phyloP scores from a whole-genome alignment of 148 eudicot genomes.

The Salicornia ramosissima region DNA sequence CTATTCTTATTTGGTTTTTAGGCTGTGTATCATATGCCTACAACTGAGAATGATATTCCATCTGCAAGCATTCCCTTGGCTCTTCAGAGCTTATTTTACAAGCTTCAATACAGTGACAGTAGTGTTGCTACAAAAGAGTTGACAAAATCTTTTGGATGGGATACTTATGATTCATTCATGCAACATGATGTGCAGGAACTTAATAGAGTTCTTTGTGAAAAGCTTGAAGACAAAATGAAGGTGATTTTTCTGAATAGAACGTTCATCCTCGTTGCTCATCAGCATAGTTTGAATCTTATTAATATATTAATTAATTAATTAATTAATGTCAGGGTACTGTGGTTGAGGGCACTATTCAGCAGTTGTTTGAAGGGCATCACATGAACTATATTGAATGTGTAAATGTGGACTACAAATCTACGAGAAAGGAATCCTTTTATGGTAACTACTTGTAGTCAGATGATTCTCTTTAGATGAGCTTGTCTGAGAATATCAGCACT shows the following conservation, averaged over 20 bases:
- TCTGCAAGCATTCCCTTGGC: constrained; percentile 94
- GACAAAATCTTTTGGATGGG: constrained; percentile 97
- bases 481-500: neutral
- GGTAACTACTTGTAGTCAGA: constrained; percentile 36
- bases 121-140: constrained; percentile 95
- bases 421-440: constrained; percentile 90
- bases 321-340: constrained; percentile 78
- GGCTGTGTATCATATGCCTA: constrained; percentile 99
- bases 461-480: neutral
- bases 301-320: too few relatives aligned
- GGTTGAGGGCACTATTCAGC: constrained; percentile 92
- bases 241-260: constrained; percentile 25
- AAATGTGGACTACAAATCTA: constrained; percentile 88
- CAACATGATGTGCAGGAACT: constrained; percentile 99
- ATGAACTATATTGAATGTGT: constrained; percentile 96
- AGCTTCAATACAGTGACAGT: constrained; percentile 82
- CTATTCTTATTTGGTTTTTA: constrained; percentile 27
- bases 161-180: constrained; percentile 91
- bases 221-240: constrained; percentile 98
- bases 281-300: neutral
- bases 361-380: constrained; percentile 94
- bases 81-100: constrained; percentile 86
- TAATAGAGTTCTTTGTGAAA: constrained; percentile 87
- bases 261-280: constrained; percentile 3
- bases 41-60: constrained; percentile 90